Evolutionary conservation across 2,329 filamentous ascomycete genomes (phyloP), one percentile per base, ranked within the genome.

Genomic region (Fusarium pseudoanthophilum): DNA sequence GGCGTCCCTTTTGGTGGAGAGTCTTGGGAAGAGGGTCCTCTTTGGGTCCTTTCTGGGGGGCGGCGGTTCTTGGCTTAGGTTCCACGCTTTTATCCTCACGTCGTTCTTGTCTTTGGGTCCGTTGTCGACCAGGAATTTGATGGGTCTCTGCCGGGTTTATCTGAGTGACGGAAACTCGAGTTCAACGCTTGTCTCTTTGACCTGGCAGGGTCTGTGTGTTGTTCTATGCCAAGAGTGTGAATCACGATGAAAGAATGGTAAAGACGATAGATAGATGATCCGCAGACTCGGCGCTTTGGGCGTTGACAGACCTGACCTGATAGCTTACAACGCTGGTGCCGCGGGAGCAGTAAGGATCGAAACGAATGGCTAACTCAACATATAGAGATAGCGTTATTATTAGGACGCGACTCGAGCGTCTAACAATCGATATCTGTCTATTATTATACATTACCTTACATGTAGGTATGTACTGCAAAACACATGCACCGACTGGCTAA

Each of bases 31-130:
- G 71, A 73, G 72, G 63, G 65, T 67, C 66, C 62, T 67, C 63
- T 64, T 68, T 64, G 62, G 45, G 60, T 72, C 72, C 65, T 68
- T 65, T 73, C 64, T 72, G 72, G 72, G 60, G 62, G 67, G 37
- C 57, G 68, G 65, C 67, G 62, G 52, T 66, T 65, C 65, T 71
- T 53, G 28, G 55, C 36, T 52, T 61, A 62, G 64, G 28, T 28
- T 62, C 55, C 42, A 46, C 61, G 71, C 34, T 15, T 49, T 24
- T 42, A 65, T 58, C 48, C 49, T 65, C 60, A 66, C 53, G 64
- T 73, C 68, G 68, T 63, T 71, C 67, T 67, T 75, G 52, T 53
- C 56, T 65, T 75, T 61, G 71, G 67, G 65, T 71, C 75, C 63
- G 71, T 63, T 65, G 68, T 67, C 59, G 73, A 53, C 51, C 24